Evolutionary conservation across 2,329 filamentous ascomycete genomes (phyloP).

Genomic region (Teratosphaeria viscida): DNA sequence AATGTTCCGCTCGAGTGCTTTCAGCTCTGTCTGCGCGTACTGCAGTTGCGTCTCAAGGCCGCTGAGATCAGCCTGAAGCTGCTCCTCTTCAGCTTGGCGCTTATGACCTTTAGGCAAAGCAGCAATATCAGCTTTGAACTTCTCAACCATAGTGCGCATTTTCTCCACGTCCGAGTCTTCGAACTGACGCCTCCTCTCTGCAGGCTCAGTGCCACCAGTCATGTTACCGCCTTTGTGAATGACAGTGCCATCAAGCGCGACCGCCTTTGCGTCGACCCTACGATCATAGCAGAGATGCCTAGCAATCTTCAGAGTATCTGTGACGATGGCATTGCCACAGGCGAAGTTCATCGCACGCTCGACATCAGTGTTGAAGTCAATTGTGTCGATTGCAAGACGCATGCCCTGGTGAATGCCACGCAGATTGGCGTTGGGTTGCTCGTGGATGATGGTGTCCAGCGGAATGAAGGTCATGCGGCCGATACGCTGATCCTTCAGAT

Average conservation of each 20-base stretch:
- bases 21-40: constrained; percentile 64
- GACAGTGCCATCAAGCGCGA: constrained; percentile 88
- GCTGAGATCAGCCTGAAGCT: constrained; percentile 65
- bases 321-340: constrained; percentile 89
- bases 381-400: constrained; percentile 86
- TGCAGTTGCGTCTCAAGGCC: constrained; percentile 68
- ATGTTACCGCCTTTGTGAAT: constrained; percentile 95
- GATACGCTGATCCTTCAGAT: constrained; percentile 80
- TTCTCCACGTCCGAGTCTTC: constrained; percentile 85
- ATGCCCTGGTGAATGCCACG: constrained; percentile 78
- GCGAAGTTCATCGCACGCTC: constrained; percentile 92
- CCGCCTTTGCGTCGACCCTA: constrained; percentile 81
- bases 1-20: constrained; percentile 70
- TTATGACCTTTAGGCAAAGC: constrained; percentile 71
- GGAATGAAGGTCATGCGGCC: constrained; percentile 90
- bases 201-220: constrained; percentile 81
- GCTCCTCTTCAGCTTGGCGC: constrained; percentile 66
- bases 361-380: constrained; percentile 80
- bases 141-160: constrained; percentile 64
- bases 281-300: constrained; percentile 82
- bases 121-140: constrained; percentile 65
- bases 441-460: constrained; percentile 93
- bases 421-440: constrained; percentile 76
- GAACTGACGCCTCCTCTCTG: constrained; percentile 62
- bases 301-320: constrained; percentile 75